phyloP scores from a whole-genome alignment of 306 rosid species.

The Dryas drummondii region DNA sequence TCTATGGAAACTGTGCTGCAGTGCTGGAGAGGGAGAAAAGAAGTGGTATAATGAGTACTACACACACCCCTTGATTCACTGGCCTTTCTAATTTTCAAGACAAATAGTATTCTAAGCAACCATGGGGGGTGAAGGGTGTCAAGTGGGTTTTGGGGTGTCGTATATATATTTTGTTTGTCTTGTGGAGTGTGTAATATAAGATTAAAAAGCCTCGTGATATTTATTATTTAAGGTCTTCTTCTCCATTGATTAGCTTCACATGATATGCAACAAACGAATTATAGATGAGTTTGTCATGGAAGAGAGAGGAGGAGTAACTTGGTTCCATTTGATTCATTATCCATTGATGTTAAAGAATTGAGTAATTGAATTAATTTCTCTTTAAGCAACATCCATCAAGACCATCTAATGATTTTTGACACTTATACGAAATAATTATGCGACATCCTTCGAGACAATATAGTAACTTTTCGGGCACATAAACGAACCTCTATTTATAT shows the following conservation, averaged over 20 bases:
- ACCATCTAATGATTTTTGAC: no score
- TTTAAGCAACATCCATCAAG: no score
- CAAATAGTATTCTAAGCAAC: neutral
- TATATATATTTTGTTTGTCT: conserved; percentile 3
- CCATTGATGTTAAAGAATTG: neutral
- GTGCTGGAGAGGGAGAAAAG: conserved; percentile 8
- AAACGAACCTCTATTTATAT: no score
- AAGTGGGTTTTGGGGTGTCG: conserved; percentile 16
- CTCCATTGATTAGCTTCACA: neutral
- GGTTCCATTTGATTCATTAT: no score
- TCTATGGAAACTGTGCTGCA: conserved; percentile 15
- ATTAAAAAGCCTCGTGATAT: neutral
- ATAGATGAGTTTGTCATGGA: no score
- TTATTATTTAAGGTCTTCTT: conserved; percentile 3
- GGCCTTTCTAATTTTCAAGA: conserved; percentile 25
- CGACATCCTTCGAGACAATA: no score
- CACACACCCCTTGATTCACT: conserved; percentile 26
- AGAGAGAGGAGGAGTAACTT: no score
- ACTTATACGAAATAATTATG: no score
- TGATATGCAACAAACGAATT: no score
- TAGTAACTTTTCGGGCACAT: no score
- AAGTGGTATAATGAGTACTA: conserved; percentile 18
- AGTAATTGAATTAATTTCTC: neutral
- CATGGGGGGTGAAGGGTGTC: conserved; percentile 3
- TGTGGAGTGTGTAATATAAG: conserved; percentile 19